Percentiles rank a stretch among this genome's conserved stretches.
Conservation (phyloP, 2,329 filamentous ascomycete species). For the Claviceps cyperi region DNA sequence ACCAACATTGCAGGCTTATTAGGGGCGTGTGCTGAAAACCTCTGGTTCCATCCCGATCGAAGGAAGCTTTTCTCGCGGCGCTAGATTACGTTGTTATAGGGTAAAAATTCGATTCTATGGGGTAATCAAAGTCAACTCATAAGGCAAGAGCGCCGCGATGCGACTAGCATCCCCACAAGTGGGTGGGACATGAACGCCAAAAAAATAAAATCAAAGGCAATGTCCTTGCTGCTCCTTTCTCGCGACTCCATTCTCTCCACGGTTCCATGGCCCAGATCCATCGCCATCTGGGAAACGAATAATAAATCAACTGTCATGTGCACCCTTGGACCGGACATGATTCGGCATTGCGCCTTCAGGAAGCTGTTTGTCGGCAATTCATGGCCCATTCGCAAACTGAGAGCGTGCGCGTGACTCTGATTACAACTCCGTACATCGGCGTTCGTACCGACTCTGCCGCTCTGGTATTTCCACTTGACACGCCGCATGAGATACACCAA, state of each 20-base stretch:
- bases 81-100: conserved; percentile 17
- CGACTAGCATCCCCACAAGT: not conserved
- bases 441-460: no score
- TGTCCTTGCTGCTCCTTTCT: not conserved
- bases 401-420: no score
- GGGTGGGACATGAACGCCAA: not conserved
- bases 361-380: not conserved
- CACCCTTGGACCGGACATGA: not conserved
- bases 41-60: not conserved
- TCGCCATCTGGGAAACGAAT: not conserved
- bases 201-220: not conserved
- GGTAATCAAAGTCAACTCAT: conserved; percentile 8
- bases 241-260: not conserved
- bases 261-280: not conserved
- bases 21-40: not conserved
- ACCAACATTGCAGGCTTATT: not conserved
- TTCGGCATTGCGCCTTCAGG: not conserved
- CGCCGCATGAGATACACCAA: no score
- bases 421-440: no score
- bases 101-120: conserved; percentile 12
- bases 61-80: conserved; percentile 4
- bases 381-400: not conserved
- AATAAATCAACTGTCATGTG: not conserved
- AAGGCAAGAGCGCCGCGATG: conserved; percentile 8
- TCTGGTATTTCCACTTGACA: no score